phyloP scores from a whole-genome alignment of 192 early-diverging fungal genomes.

The Podila epicladia region DNA sequence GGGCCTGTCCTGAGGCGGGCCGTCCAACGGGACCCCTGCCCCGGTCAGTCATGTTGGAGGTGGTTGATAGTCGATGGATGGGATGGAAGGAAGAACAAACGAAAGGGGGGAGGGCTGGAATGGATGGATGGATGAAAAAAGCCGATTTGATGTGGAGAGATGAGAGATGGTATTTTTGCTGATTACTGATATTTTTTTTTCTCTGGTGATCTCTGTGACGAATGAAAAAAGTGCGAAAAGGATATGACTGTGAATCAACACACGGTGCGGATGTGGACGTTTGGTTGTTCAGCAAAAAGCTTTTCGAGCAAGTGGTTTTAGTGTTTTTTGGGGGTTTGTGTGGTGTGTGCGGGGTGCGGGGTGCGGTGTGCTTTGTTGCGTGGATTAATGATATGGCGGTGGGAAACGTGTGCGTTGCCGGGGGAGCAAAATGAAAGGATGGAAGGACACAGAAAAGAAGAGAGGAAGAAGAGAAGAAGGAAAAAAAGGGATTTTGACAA shows the following conservation, averaged over 20 bases:
- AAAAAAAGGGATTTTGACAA: background rate
- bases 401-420: background rate
- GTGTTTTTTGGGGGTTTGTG: background rate
- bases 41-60: background rate
- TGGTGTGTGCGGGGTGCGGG: background rate
- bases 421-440: background rate
- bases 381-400: background rate
- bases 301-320: no score
- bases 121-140: no score
- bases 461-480: background rate
- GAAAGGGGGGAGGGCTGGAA: no score
- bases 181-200: no score
- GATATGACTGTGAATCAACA: no score
- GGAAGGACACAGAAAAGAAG: background rate
- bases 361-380: background rate
- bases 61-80: background rate
- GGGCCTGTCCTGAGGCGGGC: slow-evolving; percentile 1
- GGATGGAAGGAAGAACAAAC: no score
- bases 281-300: no score
- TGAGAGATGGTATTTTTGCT: no score
- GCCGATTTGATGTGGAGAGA: no score
- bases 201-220: no score
- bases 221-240: no score
- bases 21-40: background rate
- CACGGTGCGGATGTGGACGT: no score